Evolutionary conservation across 2,329 filamentous ascomycete genomes (phyloP).

Genomic region (Aspergillus quadricinctus): DNA sequence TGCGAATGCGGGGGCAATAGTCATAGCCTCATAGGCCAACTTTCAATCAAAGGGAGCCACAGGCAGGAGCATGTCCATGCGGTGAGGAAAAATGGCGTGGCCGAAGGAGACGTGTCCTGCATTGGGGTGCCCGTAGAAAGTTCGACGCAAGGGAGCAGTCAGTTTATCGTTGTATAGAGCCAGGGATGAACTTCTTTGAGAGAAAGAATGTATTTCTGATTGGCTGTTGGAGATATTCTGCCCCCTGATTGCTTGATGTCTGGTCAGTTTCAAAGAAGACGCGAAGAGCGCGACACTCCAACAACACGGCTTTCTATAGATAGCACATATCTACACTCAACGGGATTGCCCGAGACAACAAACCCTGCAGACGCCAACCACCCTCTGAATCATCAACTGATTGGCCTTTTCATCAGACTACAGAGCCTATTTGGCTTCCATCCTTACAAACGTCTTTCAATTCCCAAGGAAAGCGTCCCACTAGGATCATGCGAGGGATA

Average conservation of each 20-base stretch:
- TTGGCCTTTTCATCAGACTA: not conserved
- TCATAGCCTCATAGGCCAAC: not conserved
- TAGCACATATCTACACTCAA: not conserved
- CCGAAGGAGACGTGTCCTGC: not conserved
- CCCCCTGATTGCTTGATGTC: not conserved
- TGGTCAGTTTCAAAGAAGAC: not conserved
- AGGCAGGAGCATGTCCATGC: not conserved
- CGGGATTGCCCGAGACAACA: not conserved
- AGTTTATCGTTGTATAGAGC: constrained; percentile 5
- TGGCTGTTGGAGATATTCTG: not conserved
- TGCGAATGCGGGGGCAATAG: not conserved
- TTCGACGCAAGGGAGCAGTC: constrained; percentile 13
- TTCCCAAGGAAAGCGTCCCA: constrained; percentile 1
- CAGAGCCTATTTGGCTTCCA: not conserved
- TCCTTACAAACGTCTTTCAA: not conserved
- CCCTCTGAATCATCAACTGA: not conserved
- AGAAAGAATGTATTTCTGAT: not conserved
- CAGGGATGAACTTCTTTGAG: constrained; percentile 8
- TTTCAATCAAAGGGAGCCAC: not conserved
- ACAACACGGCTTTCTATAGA: not conserved
- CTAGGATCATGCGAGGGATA: constrained; percentile 16
- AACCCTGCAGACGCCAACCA: not conserved
- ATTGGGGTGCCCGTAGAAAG: not conserved
- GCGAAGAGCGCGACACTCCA: not conserved
- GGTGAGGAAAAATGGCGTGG: constrained; percentile 2